Conservation (phyloP, 1,284 basidiomycete species). For the Ceratobasidium sp. region DNA sequence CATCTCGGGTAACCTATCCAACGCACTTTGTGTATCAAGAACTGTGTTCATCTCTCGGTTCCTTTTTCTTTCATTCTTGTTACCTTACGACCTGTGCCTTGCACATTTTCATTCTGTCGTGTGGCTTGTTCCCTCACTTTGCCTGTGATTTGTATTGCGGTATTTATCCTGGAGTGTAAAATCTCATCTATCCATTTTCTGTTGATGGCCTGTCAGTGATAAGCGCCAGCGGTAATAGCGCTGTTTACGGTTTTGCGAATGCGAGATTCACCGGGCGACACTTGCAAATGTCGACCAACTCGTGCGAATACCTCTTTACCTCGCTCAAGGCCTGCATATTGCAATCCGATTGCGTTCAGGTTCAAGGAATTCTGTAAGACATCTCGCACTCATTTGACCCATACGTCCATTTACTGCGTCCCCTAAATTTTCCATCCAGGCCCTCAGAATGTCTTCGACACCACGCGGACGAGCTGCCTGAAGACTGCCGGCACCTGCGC, state of each 20-base stretch:
- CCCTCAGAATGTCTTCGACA: constrained; percentile 18
- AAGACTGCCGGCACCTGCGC: constrained; percentile 27
- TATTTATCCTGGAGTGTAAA: constrained; percentile 28
- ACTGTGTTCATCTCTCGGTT: constrained; percentile 5
- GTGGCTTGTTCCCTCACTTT: neutral
- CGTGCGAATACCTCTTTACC: constrained; percentile 21
- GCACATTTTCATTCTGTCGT: neutral
- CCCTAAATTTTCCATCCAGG: constrained; percentile 21
- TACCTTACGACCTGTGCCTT: neutral
- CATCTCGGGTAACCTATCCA: constrained; percentile 22
- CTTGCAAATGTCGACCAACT: constrained; percentile 28
- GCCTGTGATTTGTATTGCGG: constrained; percentile 21
- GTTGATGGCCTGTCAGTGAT: neutral
- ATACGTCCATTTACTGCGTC: neutral
- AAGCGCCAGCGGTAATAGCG: neutral
- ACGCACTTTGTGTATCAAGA: constrained; percentile 31
- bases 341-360: constrained; percentile 21
- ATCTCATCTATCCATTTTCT: neutral
- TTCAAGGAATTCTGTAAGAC: constrained; percentile 21
- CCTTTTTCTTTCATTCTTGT: neutral
- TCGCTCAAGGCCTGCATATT: constrained; percentile 25
- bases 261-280: neutral
- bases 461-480: constrained; percentile 11
- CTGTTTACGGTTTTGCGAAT: neutral
- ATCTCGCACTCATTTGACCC: neutral